Evolutionary conservation across 352 stramenopile species (phyloP), one percentile per base, ranked within the genome.

Genomic region (Thraustochytrium striatum): DNA sequence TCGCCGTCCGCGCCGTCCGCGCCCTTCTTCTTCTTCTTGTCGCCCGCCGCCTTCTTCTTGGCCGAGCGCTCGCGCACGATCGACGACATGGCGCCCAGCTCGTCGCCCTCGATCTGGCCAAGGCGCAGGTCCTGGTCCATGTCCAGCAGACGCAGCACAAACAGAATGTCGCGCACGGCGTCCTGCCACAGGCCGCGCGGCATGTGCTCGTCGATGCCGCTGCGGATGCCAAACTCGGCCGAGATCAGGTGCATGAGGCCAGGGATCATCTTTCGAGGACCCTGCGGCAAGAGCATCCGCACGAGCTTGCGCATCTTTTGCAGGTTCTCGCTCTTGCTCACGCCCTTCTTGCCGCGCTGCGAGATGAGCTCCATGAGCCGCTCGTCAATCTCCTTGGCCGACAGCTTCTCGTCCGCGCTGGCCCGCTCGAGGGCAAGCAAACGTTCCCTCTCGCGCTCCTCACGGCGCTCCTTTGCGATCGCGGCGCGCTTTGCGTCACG

Each of bases 141-240:
- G 79, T 93, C 87, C 13, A 94, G 81, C 21, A 94, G 78, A 38
- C 84, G 82, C n/a, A 94, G 70, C 70, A 94, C 90, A 33, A 84
- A 87, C 57, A 73, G 84, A 25, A 95, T 68, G 38, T 91, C 86
- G 35, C 72, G 82, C 79, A 91, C 86, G 59, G 89, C 88, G 53
- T 86, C 82, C 83, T 91, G 90, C 89, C 89, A 95, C 57, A 91
- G 85, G 43, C 83, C 81, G 41, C 85, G 86, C 36, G 88, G 89
- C 88, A 95, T 93, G 70, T 93, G 87, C 65, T 88, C 87, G 79
- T 94, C 89, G 70, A 95, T 93, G 81, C 92, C 93, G 50, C 82
- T 87, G 70, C 86, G 89, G 8, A 89, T 89, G 75, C 93, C 89
- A 43, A 75, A 75, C 0, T 39, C n/a, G 11, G 65, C 52, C 21